These are phyloP conservation scores for Chalaropsis thielavioides DNA, from an alignment of 2,329 filamentous ascomycete species.

Conservation along the genomic window DNA sequence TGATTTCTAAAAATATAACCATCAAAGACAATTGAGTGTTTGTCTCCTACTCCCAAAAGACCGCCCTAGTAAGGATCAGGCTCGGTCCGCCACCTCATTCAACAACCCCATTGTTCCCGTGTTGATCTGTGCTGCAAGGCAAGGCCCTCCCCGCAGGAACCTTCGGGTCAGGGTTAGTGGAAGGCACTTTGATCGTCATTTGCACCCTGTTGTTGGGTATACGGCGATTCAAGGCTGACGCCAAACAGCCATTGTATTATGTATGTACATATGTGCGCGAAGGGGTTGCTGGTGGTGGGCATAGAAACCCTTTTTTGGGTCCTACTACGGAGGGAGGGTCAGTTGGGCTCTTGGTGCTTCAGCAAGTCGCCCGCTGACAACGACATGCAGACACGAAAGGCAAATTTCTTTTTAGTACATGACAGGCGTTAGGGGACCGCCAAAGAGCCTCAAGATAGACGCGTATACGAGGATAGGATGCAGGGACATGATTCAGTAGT, in stretches of 20 bases:
- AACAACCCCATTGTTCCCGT: not conserved
- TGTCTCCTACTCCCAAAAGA: not conserved
- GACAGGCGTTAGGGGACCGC: not conserved
- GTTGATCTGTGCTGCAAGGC: not conserved
- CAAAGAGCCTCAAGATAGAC: not conserved
- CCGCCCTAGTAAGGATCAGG: not conserved
- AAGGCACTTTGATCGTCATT: too few species aligned
- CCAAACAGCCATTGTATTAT: too few species aligned
- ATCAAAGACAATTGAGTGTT: not conserved
- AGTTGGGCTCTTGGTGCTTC: too few species aligned
- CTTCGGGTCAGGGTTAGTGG: too few species aligned
- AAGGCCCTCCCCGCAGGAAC: too few species aligned
- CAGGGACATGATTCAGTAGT: not conserved
- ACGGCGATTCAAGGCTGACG: too few species aligned
- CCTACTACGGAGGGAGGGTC: too few species aligned
- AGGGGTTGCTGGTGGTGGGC: too few species aligned
- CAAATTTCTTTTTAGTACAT: not conserved
- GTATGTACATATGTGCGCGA: too few species aligned
- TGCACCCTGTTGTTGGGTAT: too few species aligned
- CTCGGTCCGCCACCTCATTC: not conserved
- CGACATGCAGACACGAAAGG: not conserved
- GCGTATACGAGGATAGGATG: not conserved
- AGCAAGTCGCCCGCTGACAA: not conserved
- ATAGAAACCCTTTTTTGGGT: too few species aligned
- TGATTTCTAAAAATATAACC: not conserved